Base-by-base conservation (phyloP, 352 stramenopile species). In the Pythium vanterpoolii region DNA sequence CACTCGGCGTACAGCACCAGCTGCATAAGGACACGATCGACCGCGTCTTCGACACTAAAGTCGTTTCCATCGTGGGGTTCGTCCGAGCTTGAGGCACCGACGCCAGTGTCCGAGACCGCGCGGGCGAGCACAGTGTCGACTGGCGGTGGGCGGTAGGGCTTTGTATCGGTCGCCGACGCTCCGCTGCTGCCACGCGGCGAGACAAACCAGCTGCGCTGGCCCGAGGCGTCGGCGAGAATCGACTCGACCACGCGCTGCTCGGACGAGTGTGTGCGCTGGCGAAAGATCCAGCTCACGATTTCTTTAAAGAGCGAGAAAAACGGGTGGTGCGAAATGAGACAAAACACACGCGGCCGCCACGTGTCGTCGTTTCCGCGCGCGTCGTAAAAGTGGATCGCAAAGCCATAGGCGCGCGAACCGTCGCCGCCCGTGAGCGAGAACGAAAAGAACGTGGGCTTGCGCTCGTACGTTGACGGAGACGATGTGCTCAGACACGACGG, bases 281-380 rank as follows among this genome's bases (percentile, higher is more conserved):
- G 71, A 57, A 88, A 87, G 48, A 87, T 70, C 79, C 76, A 91
- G 63, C 79, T 87, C 45, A 89, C 67, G 54, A 90, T 59, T 40
- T 89, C 76, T 42, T 89, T 90, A 51, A 92, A 90, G 9, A 93
- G 73, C 47, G 80, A 88, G 62, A 93, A 89, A 62, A 90, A 88
- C 14, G 84, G 76, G 59, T 90, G 80, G 45, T 89, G 79, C 38
- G 84, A 93, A 58, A 93, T 86, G 19, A 93, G 43, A 38, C 84
- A 93, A 39, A 89, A 68, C 6, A 90, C 84, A 18, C 72, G 74
- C 53, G 81, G 78, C 9, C 67, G 73, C 79, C 76, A 87, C 27
- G 51, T 30, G 18, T 66, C 56, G 19, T 27, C 42, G 53, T 53
- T 21, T 3, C 19, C n/a, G 10, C 49, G 60, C 56, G 73, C 53